A percentile compares a stretch with the other conserved stretches of the same genome.
These are phyloP conservation scores for Hapsidospora chrysogenum DNA, from an alignment of 495 filamentous ascomycete genomes.

Conservation along the genomic window DNA sequence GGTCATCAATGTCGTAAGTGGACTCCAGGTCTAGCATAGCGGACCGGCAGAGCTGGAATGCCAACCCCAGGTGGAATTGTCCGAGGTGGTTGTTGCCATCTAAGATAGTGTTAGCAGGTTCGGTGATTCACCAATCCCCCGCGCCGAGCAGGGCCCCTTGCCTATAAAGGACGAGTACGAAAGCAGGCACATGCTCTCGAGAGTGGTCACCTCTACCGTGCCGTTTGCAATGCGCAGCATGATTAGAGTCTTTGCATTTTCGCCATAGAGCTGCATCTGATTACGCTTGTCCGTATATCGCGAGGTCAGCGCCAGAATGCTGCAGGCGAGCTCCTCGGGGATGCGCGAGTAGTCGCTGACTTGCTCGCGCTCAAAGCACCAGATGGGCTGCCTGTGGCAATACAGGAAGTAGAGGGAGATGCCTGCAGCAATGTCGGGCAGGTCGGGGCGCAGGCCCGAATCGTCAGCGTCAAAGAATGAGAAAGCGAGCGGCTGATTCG, in stretches of 20 bases:
- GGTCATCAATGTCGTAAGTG: slow-evolving; percentile 14
- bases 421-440: slow-evolving; percentile 14
- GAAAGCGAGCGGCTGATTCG: slow-evolving; percentile 13
- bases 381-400: slow-evolving; percentile 30
- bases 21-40: slow-evolving; percentile 24
- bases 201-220: slow-evolving; percentile 25
- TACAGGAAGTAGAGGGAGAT: slow-evolving; percentile 27
- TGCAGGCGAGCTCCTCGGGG: slow-evolving; percentile 25
- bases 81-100: slow-evolving; percentile 24
- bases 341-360: slow-evolving; percentile 18
- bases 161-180: slow-evolving; percentile 27
- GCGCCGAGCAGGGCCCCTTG: too few relatives aligned
- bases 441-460: slow-evolving; percentile 11
- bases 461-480: slow-evolving; percentile 18
- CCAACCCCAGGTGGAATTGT: slow-evolving; percentile 25
- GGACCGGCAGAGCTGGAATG: slow-evolving; percentile 26
- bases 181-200: slow-evolving; percentile 27
- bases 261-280: slow-evolving; percentile 21
- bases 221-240: slow-evolving; percentile 32
- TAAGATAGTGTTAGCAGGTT: too few relatives aligned
- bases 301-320: slow-evolving; percentile 23
- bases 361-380: slow-evolving; percentile 29
- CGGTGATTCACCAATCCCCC: too few relatives aligned
- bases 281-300: slow-evolving; percentile 23
- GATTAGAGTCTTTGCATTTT: slow-evolving; percentile 23